Base-by-base conservation (phyloP, 2,329 filamentous ascomycete species). In the Metarhizium sp. region DNA sequence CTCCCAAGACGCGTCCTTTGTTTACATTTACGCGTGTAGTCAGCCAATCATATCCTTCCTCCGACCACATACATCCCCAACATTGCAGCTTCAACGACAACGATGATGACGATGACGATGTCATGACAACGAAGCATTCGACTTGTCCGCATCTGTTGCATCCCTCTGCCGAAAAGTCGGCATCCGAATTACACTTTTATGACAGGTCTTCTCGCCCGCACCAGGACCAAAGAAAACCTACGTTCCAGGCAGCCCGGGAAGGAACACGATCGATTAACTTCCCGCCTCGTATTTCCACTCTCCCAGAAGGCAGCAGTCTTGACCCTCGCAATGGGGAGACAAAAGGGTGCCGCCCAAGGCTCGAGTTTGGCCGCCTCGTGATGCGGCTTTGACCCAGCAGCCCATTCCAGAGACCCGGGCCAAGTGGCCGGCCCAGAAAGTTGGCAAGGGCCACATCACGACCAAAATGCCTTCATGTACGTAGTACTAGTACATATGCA, bases 1-100 rank as follows among this genome's bases (percentile, higher is more conserved):
- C 43, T 29, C 18, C 47, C 30, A 18, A 57, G 48, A 57, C 55
- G 55, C 55, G 52, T 57, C 48, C 2, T 50, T 54, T 57, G 55
- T 57, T 57, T 57, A 57, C 55, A 45, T 48, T 32, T 47, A 48
- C 51, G 51, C 51, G 51, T 34, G 18, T 29, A 18, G 18, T 6
- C 42, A 43, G 7, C 55, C 55, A 56, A 56, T 51, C 55, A 51
- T 14, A 20, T 14, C 36, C 16, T 32, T 4, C 30, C 49, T 45
- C 20, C 16, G 10, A 14, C 25, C 25, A 25, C 25, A 25, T 25
- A 52, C 40, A 40, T 42, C 42, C 38, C 49, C 29, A 43, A 16
- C 42, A n/a, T 47, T 10, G 42, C 29, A 36, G 38, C 8, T 6
- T 7, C 25, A 25, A 4, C 25, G 25, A 25, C 25, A 25, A 25